Percentiles rank a stretch among this genome's conserved stretches.
Conservation (phyloP, 169 alveolate species). For the Cyclospora cayetanensis region DNA sequence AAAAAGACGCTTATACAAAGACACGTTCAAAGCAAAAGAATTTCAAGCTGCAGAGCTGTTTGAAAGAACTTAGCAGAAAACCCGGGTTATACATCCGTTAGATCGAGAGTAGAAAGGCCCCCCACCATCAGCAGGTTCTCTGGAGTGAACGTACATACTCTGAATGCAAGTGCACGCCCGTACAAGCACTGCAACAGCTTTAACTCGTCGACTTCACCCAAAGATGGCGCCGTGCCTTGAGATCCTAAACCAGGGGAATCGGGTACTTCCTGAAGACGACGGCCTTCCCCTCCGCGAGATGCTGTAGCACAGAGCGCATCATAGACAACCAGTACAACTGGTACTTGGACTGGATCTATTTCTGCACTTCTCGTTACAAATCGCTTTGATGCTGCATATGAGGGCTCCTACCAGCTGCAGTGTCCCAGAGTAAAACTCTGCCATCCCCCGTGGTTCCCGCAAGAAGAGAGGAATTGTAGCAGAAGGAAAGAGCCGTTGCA, state of each 20-base stretch:
- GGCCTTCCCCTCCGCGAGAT: background rate
- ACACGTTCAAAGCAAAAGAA: too few relatives aligned
- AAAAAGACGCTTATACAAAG: too few relatives aligned
- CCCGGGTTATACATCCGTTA: too few relatives aligned
- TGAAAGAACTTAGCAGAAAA: too few relatives aligned
- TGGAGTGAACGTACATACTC: conserved; percentile 29
- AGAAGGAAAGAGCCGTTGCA: background rate
- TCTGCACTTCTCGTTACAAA: background rate
- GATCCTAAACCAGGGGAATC: background rate
- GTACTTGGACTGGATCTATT: background rate
- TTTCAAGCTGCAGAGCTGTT: too few relatives aligned
- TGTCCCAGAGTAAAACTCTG: conserved; percentile 43
- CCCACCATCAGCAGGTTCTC: conserved; percentile 21
- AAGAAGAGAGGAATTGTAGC: conserved; percentile 42
- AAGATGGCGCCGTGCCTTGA: background rate
- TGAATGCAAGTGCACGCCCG: background rate
- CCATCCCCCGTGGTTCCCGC: conserved; percentile 44
- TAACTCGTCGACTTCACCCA: background rate
- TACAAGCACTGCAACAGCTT: conserved; percentile 6
- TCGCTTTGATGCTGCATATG: background rate
- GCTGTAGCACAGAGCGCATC: background rate
- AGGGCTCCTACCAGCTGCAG: background rate
- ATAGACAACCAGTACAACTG: background rate
- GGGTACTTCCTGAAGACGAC: background rate
- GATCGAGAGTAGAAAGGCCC: conserved; percentile 45